A percentile compares a stretch with the other conserved stretches of the same genome.
Conservation (phyloP, 2,329 filamentous ascomycete genomes). For the Calonectria ilicicola region DNA sequence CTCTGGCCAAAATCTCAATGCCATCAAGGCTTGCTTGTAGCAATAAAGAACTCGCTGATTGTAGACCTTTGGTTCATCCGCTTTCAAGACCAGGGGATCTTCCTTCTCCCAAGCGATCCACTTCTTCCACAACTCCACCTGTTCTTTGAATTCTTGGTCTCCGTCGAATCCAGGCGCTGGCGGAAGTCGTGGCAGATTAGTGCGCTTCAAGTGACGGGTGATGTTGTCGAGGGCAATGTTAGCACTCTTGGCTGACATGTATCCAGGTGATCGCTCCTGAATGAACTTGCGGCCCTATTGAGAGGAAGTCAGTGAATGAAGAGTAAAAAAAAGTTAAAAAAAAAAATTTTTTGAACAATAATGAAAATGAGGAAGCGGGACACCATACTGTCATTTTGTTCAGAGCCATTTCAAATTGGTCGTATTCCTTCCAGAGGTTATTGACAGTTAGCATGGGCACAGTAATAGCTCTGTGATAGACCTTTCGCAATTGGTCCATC, state of each 20-base stretch:
- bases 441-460: constrained; percentile 88
- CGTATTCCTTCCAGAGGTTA: constrained; percentile 95
- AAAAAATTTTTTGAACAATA: too few relatives aligned
- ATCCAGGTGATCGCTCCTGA: constrained; percentile 90
- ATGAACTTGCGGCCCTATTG: constrained; percentile 91
- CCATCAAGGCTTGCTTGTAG: constrained; percentile 95
- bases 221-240: constrained; percentile 93
- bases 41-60: constrained; percentile 86
- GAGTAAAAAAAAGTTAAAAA: too few relatives aligned
- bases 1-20: constrained; percentile 92
- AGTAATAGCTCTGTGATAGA: constrained; percentile 89
- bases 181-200: constrained; percentile 83
- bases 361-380: too few relatives aligned
- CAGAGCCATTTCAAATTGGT: constrained; percentile 92
- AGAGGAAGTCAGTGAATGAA: constrained; percentile 32
- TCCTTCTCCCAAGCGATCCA: constrained; percentile 98
- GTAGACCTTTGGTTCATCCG: constrained; percentile 81
- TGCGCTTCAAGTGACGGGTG: constrained; percentile 79
- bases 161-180: constrained; percentile 89
- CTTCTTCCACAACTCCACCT: constrained; percentile 89
- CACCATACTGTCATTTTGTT: constrained; percentile 87
- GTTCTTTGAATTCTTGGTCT: constrained; percentile 83
- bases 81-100: constrained; percentile 87
- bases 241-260: constrained; percentile 95
- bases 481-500: constrained; percentile 92